Evolutionary conservation across 2,329 filamentous ascomycete species (phyloP), one percentile per base, ranked within the genome.

Genomic region (Periconia macrospinosa): DNA sequence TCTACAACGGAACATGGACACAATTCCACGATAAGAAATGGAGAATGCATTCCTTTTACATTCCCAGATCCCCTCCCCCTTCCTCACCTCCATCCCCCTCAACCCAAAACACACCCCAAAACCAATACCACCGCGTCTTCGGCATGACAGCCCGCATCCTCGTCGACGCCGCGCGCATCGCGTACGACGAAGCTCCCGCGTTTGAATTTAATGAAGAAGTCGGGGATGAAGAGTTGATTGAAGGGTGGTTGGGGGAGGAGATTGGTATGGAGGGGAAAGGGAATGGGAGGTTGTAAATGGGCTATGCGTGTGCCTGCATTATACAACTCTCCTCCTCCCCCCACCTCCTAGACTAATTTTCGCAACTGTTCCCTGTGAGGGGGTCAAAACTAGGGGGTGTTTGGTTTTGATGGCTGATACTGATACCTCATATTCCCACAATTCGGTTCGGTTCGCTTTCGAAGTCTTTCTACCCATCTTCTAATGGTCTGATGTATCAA

Each of bases 101-200:
- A 6, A 37, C 33, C 11, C 3, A 14, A 13, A 37, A 37, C 5
- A n/a, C 11, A 37, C 3, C 11, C n/a, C n/a, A n/a, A n/a, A n/a
- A 37, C 5, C 33, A 37, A 37, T 37, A 45, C 37, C 96, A 94
- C 75, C 86, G 89, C 62, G 92, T 97, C 5, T 97, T 92, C 83
- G 93, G 93, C 15, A 93, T 97, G 91, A 97, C 93, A 49, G 93
- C 91, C 2, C 81, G 91, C 49, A 93, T 97, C 50, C 73, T 97
- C 50, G 90, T 97, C 6, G 93, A 97, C 75, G 88, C 89, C 5
- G 92, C 93, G 33, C 81, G 90, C 57, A 82, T 96, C 17, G 93
- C 92, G 18, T 97, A 94, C 71, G 88, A 77, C 2, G 83, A 89
- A 75, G 85, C 90, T 69, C 93, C 93, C 3, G 88, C 91, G 69